Percentiles rank a stretch among this genome's conserved stretches.
Conservation (phyloP, 495 filamentous ascomycete species). For the Aspergillus nidulans region DNA sequence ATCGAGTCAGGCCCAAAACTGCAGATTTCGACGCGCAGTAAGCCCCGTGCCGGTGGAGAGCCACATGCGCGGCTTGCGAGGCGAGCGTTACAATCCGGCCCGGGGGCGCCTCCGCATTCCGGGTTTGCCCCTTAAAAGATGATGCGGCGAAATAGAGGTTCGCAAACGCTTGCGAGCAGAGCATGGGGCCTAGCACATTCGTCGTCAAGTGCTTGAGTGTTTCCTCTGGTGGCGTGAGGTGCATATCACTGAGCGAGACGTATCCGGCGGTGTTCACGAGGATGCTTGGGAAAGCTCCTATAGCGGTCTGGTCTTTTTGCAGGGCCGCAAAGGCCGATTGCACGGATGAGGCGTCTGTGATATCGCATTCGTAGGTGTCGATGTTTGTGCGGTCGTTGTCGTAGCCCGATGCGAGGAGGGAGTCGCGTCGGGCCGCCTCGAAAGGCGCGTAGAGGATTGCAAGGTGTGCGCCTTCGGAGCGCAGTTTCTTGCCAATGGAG, state of each 20-base stretch:
- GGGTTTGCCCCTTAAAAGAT: too few species aligned
- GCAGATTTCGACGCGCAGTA: conserved; percentile 49
- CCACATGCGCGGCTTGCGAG: conserved; percentile 36
- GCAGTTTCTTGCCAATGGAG: conserved; percentile 35
- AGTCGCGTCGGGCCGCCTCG: conserved; percentile 32
- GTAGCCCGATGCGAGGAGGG: conserved; percentile 31
- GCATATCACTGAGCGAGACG: conserved; percentile 39
- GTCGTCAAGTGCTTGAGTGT: conserved; percentile 37
- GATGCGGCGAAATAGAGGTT: conserved; percentile 27
- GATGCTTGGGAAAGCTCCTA: conserved; percentile 30
- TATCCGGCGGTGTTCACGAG: conserved; percentile 42
- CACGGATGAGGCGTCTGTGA: conserved; percentile 35
- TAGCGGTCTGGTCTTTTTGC: conserved; percentile 16
- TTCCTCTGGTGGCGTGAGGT: conserved; percentile 33
- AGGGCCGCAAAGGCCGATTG: conserved; percentile 28
- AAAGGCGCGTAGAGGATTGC: conserved; percentile 42
- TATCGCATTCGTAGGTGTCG: conserved; percentile 39
- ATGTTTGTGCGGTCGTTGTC: conserved; percentile 17
- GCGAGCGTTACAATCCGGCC: conserved; percentile 37
- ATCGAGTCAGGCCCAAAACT: conserved; percentile 41
- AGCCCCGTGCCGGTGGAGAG: conserved; percentile 38
- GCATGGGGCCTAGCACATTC: conserved; percentile 37
- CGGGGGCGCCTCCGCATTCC: conserved; percentile 22
- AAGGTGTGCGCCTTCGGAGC: conserved; percentile 32
- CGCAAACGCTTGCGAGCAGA: conserved; percentile 42